Conservation (phyloP, 805 yeast genomes). For the Zygotorulaspora florentina region DNA sequence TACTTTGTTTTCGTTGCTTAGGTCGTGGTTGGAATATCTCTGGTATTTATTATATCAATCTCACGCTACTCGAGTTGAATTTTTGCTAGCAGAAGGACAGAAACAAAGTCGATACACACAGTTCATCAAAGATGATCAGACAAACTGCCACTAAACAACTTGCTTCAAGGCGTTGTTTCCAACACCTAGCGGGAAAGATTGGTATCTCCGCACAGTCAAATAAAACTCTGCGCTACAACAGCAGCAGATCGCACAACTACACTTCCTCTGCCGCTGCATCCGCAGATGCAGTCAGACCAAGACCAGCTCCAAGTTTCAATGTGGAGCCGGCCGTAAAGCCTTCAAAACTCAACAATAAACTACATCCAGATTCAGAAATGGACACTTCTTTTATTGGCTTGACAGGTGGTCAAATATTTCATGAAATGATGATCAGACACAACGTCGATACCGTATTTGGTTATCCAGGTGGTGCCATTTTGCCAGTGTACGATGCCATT, state of each 20-base stretch:
- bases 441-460: conserved; percentile 95
- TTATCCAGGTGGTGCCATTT: conserved; percentile 98
- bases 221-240: conserved; percentile 8
- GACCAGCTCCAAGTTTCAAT: conserved; percentile 37
- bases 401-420: conserved; percentile 98
- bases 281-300: conserved; percentile 25
- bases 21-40: too few relatives aligned
- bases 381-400: conserved; percentile 90
- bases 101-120: neutral
- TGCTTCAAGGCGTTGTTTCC: conserved; percentile 17
- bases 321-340: conserved; percentile 19
- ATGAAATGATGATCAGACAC: conserved; percentile 97
- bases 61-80: too few relatives aligned
- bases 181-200: conserved; percentile 6
- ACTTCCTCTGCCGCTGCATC: conserved; percentile 15
- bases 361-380: conserved; percentile 36
- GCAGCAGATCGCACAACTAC: conserved; percentile 11
- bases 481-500: conserved; percentile 97
- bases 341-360: conserved; percentile 11
- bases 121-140: conserved; percentile 19
- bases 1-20: too few relatives aligned
- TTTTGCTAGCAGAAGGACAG: neutral
- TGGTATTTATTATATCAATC: too few relatives aligned
- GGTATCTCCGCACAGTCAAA: conserved; percentile 1
- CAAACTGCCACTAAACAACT: conserved; percentile 18